Conservation (phyloP, 139 green algal species). For the Chlamydomonas incerta region DNA sequence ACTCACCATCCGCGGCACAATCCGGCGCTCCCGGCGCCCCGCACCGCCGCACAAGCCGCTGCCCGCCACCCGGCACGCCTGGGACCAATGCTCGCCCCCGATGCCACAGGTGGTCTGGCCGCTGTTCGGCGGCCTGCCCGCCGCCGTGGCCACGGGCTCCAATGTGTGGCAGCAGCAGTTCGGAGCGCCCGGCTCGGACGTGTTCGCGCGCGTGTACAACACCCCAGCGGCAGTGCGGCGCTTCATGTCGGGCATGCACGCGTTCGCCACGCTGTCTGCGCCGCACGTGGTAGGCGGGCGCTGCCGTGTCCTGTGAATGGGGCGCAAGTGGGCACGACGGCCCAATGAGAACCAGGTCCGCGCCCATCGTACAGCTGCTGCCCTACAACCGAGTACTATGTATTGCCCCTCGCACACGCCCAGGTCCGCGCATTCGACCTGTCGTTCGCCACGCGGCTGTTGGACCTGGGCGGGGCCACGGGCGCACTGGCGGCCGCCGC, state of each 20-base stretch:
- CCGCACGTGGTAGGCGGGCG: no score
- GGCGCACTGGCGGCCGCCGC: conserved; percentile 46
- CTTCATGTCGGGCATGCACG: conserved; percentile 64
- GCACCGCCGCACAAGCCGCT: no score
- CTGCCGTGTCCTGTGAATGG: no score
- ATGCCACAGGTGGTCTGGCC: conserved; percentile 23
- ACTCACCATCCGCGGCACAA: no score
- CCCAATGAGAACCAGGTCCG: no score
- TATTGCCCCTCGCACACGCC: no score
- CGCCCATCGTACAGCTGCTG: no score
- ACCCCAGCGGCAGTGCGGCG: conserved; percentile 32
- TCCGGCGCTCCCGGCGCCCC: no score
- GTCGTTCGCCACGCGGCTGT: neutral
- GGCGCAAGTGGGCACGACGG: no score
- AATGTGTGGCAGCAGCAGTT: conserved; percentile 48
- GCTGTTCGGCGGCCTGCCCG: conserved; percentile 45
- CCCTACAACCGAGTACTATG: no score
- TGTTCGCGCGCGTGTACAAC: conserved; percentile 52
- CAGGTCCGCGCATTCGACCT: conserved; percentile 55
- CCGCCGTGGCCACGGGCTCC: conserved; percentile 22
- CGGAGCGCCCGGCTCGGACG: conserved; percentile 28
- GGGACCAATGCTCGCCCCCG: neutral
- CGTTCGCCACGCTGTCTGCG: conserved; percentile 2
- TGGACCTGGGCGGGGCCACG: conserved; percentile 57
- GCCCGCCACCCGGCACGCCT: no score